Conservation (phyloP, 352 stramenopile species). For the Pythium brachiatum region DNA sequence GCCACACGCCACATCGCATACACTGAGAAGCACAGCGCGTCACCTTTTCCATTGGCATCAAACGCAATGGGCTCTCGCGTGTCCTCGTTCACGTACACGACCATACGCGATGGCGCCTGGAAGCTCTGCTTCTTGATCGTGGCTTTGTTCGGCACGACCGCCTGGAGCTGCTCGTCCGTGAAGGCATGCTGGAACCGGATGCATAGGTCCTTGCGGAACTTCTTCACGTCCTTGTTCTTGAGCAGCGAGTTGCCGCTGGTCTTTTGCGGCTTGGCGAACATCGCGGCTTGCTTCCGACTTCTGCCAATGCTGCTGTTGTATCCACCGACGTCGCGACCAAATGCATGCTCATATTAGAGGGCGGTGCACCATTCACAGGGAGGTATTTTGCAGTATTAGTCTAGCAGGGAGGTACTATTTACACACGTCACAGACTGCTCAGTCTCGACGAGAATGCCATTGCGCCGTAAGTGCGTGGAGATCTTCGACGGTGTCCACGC, state of each 20-base stretch:
- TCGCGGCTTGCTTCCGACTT: conserved; percentile 12
- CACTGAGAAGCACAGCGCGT: conserved; percentile 54
- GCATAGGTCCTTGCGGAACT: conserved; percentile 63
- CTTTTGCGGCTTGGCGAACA: conserved; percentile 83
- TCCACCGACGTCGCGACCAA: neutral
- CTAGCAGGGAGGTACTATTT: neutral
- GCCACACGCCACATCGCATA: conserved; percentile 67
- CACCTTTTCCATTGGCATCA: conserved; percentile 65
- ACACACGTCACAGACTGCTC: neutral
- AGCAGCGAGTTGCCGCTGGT: conserved; percentile 75
- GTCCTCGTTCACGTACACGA: conserved; percentile 65
- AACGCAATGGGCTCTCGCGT: conserved; percentile 67
- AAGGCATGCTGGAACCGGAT: conserved; percentile 31
- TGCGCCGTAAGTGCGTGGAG: conserved; percentile 47
- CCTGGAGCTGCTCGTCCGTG: conserved; percentile 44
- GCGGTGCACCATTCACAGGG: neutral
- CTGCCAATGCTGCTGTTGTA: neutral
- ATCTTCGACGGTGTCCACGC: conserved; percentile 69
- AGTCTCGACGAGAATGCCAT: conserved; percentile 24
- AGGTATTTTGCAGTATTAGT: neutral
- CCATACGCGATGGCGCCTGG: conserved; percentile 66
- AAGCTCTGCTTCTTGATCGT: conserved; percentile 72
- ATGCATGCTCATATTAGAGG: neutral
- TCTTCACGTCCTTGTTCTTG: conserved; percentile 86
- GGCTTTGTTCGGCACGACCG: conserved; percentile 33